phyloP scores from a whole-genome alignment of 2,329 filamentous ascomycete species.

The Tolypocladium album region DNA sequence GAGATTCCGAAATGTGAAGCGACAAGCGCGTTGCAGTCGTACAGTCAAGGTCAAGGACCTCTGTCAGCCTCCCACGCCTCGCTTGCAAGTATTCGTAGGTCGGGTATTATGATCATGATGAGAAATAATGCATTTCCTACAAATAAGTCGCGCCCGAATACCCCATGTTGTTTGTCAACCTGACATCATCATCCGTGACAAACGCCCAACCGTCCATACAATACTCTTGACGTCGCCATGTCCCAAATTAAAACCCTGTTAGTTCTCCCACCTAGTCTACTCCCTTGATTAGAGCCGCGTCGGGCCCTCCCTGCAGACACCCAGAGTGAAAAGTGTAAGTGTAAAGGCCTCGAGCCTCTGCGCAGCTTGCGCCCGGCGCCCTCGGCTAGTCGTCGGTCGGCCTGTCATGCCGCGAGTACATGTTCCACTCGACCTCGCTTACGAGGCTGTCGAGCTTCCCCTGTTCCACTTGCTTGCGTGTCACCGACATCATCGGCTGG shows the following conservation, averaged over 20 bases:
- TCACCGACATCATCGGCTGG: conserved; percentile 44
- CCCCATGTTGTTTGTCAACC: neutral
- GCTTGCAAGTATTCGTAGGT: neutral
- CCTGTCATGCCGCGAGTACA: conserved; percentile 51
- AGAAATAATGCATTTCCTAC: neutral
- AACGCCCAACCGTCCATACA: neutral
- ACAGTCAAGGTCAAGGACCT: too few relatives aligned
- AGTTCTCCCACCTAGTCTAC: neutral
- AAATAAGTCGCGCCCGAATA: neutral
- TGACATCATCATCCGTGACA: neutral
- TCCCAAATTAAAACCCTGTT: neutral
- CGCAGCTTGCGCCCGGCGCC: neutral
- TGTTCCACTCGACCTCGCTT: conserved; percentile 46
- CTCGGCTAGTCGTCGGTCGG: conserved; percentile 22
- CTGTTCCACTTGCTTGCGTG: conserved; percentile 49
- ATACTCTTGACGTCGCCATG: neutral
- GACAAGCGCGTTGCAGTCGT: neutral
- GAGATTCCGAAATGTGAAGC: neutral
- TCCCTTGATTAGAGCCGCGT: neutral
- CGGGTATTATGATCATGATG: neutral
- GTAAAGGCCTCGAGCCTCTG: neutral
- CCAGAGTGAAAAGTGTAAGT: neutral
- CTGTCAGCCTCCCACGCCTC: neutral
- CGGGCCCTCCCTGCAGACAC: neutral
- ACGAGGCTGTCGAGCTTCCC: conserved; percentile 48